Conservation (phyloP, 2,329 filamentous ascomycete genomes). For the Trichoderma koningiopsis region DNA sequence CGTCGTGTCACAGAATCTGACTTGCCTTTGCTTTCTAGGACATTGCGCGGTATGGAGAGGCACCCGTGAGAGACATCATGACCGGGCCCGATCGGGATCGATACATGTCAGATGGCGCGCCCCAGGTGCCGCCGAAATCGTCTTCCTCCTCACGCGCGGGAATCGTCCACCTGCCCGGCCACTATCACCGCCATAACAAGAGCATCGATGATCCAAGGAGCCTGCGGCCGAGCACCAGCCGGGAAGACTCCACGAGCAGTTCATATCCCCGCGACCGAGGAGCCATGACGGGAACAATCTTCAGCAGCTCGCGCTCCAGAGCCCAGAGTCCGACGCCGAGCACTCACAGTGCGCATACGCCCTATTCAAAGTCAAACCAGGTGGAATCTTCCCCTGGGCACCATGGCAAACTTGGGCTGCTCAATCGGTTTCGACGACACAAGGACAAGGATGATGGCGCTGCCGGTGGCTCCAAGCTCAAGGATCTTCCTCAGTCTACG, state of each 20-base stretch:
- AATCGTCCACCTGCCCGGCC: constrained; percentile 66
- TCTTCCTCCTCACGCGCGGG: constrained; percentile 64
- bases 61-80: constrained; percentile 71
- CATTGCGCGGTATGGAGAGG: constrained; percentile 75
- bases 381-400: constrained; percentile 59
- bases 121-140: constrained; percentile 58
- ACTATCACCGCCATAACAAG: constrained; percentile 68
- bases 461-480: constrained; percentile 41
- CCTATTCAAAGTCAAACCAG: constrained; percentile 52
- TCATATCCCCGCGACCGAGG: constrained; percentile 54
- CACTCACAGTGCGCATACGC: constrained; percentile 58
- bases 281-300: constrained; percentile 48
- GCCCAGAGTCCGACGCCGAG: constrained; percentile 83
- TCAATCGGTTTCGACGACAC: constrained; percentile 54
- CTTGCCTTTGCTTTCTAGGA: constrained; percentile 53
- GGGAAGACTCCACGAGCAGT: constrained; percentile 64
- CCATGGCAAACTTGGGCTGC: constrained; percentile 54
- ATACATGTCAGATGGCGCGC: constrained; percentile 53
- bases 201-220: constrained; percentile 68
- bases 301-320: constrained; percentile 54
- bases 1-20: constrained; percentile 27
- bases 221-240: constrained; percentile 70
- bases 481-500: constrained; percentile 54
- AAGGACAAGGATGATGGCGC: constrained; percentile 58
- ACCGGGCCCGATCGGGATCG: constrained; percentile 71